Evolutionary conservation across 2,329 filamentous ascomycete species (phyloP).

Genomic region (Metarhizium robertsii): DNA sequence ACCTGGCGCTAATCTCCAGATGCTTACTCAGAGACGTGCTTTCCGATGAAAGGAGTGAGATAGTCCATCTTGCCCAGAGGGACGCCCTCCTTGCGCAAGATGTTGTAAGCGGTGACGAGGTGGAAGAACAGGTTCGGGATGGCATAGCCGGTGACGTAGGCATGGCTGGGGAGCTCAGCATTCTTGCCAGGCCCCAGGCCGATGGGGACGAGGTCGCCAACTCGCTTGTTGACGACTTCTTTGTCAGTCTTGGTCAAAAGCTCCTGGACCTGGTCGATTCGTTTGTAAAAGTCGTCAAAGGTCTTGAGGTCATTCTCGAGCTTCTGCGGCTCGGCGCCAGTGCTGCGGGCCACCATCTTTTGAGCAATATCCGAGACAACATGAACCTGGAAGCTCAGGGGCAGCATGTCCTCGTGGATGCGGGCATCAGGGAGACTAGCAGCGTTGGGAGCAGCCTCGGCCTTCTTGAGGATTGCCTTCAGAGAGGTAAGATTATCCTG

Average conservation of each 20-base stretch:
- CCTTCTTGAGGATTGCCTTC: constrained; percentile 26
- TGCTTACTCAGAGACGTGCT: background rate
- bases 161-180: constrained; percentile 15
- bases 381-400: constrained; percentile 31
- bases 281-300: constrained; percentile 24
- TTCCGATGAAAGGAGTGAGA: constrained; percentile 24
- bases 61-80: constrained; percentile 53
- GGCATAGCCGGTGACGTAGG: constrained; percentile 38
- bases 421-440: constrained; percentile 21
- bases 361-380: constrained; percentile 19
- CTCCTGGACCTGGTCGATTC: constrained; percentile 22
- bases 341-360: constrained; percentile 24
- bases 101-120: constrained; percentile 46
- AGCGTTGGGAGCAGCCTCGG: constrained; percentile 21
- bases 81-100: constrained; percentile 52
- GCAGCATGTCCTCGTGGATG: constrained; percentile 32
- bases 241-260: constrained; percentile 22
- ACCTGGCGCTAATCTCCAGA: background rate
- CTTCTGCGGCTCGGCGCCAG: constrained; percentile 19
- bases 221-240: constrained; percentile 23
- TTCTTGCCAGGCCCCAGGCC: constrained; percentile 20
- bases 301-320: constrained; percentile 20
- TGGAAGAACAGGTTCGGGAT: constrained; percentile 60
- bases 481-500: constrained; percentile 23
- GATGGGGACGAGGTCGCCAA: constrained; percentile 17